phyloP scores from a whole-genome alignment of 352 stramenopile genomes.

The Phytopythium sindhum region DNA sequence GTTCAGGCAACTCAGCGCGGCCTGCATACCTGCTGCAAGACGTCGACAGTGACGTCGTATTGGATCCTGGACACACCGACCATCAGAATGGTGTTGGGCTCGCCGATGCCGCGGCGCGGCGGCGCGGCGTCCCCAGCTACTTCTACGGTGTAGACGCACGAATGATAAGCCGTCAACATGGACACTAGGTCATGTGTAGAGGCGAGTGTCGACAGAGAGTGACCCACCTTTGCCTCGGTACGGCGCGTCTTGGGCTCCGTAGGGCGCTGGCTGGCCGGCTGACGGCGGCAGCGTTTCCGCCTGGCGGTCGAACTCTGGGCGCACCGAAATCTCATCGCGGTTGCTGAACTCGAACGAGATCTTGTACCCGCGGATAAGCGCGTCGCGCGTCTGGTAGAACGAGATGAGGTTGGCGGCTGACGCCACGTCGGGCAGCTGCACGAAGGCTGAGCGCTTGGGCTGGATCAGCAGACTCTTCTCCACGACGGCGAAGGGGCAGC shows the following conservation, averaged over 20 bases:
- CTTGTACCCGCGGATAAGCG: conserved; percentile 73
- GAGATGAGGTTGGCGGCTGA: conserved; percentile 68
- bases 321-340: conserved; percentile 55
- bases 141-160: not conserved
- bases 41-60: conserved; percentile 78
- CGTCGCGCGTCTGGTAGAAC: conserved; percentile 77
- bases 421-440: conserved; percentile 66
- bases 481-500: conserved; percentile 76
- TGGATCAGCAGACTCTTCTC: conserved; percentile 77
- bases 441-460: conserved; percentile 74
- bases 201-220: not conserved
- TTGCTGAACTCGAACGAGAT: conserved; percentile 77
- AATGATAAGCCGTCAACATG: not conserved
- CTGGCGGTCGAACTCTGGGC: conserved; percentile 20
- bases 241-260: conserved; percentile 12
- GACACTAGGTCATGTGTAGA: not conserved
- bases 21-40: conserved; percentile 58
- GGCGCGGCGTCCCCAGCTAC: conserved; percentile 10
- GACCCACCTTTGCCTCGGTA: conserved; percentile 11
- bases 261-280: conserved; percentile 2
- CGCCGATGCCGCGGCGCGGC: conserved; percentile 30
- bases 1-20: not conserved
- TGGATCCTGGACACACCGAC: conserved; percentile 79
- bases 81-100: conserved; percentile 73
- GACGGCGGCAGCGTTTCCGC: not conserved